Evolutionary conservation across 192 early-diverging fungal species (phyloP), one percentile per base, ranked within the genome.

Genomic region (Thoreauomyces humboldtii): DNA sequence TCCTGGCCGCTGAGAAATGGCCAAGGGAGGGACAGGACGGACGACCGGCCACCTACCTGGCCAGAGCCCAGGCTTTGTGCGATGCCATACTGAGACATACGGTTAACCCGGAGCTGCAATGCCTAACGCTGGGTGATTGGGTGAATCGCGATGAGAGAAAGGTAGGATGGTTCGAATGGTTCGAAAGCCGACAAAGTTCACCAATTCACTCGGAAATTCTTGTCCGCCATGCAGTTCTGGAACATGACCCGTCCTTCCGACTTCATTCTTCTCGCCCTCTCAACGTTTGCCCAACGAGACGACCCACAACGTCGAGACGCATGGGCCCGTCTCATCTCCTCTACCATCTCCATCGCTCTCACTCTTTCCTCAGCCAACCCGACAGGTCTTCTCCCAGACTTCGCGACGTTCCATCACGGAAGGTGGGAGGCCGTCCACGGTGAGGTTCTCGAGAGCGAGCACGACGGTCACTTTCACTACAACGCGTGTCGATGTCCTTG

Each of bases 1-100:
- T 61, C 44, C 44, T 61, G 2, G 59, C 59, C 12, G 38, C 59
- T 15, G 59, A 61, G 4, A 61, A 61, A 21, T 61, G 59, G 59
- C 55, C 55, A 1, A n/a, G n/a, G n/a, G 24, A 14, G 50, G 22
- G 55, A 19, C 29, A 12, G 12, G 36, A 4, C 24, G 55, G 55
- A 34, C 38, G 43, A 27, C 42, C 41, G 19, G 12, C 28, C 28
- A 22, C 44, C 4, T 61, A 46, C 46, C 21, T 31, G 17, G 31
- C 24, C 7, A 61, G 59, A 44, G 59, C 59, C 7, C 27, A 46
- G 15, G 27, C 44, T 6, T 27, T 61, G 25, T 61, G 59, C 19
- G n/a, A 33, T 7, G 59, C 59, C 7, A 61, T 61, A 14, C 47
- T 37, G 12, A 19, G 38, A 6, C 21, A 57, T 19, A 57, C 32